Percentiles rank a stretch among this genome's conserved stretches.
These are phyloP conservation scores for Spizellomyces punctatus DNA, from an alignment of 192 early-diverging fungal species.

Conservation along the genomic window DNA sequence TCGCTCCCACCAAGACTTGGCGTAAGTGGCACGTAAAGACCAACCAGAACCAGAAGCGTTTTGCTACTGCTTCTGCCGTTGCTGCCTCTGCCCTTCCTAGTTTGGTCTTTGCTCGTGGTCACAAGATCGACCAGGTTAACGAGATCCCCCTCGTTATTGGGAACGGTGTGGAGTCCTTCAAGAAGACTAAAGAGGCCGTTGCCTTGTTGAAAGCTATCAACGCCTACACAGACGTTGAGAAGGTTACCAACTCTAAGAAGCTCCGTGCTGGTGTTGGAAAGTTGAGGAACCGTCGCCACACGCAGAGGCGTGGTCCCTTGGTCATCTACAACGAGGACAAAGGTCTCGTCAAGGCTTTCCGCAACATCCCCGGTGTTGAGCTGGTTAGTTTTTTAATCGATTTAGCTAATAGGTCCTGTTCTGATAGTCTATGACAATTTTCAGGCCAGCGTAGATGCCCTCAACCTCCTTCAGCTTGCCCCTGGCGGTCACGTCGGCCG, in stretches of 20 bases:
- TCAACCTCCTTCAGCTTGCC: slow-evolving; percentile 98
- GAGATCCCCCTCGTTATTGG: slow-evolving; percentile 93
- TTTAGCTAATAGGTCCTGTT: neutral
- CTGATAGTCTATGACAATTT: neutral
- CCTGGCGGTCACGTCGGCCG: slow-evolving; percentile 98
- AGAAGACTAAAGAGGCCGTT: slow-evolving; percentile 94
- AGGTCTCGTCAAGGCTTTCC: slow-evolving; percentile 93
- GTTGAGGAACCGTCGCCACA: slow-evolving; percentile 94
- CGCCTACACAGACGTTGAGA: slow-evolving; percentile 93
- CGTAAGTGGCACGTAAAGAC: slow-evolving; percentile 99
- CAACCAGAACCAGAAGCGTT: slow-evolving; percentile 98
- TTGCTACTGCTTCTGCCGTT: slow-evolving; percentile 93
- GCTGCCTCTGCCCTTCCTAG: slow-evolving; percentile 90
- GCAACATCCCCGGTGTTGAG: slow-evolving; percentile 99
- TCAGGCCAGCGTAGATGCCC: slow-evolving; percentile 69
- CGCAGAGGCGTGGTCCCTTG: slow-evolving; percentile 94
- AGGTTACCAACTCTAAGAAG: slow-evolving; percentile 93
- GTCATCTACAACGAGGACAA: slow-evolving; percentile 94
- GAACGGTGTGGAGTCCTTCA: slow-evolving; percentile 77
- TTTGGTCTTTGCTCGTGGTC: slow-evolving; percentile 95
- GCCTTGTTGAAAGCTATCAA: slow-evolving; percentile 86
- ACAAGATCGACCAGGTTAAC: slow-evolving; percentile 88
- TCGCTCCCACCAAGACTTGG: slow-evolving; percentile 99
- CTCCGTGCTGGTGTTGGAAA: slow-evolving; percentile 97
- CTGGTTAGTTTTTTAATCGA: slow-evolving; percentile 50